Base-by-base conservation (phyloP, 2,329 filamentous ascomycete genomes). In the Epichloe bromicola region DNA sequence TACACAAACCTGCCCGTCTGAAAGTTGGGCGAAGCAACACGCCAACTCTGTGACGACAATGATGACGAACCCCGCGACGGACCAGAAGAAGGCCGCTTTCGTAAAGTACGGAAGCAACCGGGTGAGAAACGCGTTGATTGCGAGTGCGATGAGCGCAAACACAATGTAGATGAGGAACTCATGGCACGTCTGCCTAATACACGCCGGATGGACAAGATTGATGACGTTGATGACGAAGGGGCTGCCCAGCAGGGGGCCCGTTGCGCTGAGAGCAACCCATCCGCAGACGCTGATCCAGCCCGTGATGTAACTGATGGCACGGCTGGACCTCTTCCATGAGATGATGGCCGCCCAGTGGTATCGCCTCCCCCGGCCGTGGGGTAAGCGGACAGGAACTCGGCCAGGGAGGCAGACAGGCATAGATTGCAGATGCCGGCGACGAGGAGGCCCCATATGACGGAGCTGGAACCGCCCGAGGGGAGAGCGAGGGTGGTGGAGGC, bases 241-340 rank as follows among this genome's bases (percentile, higher is more conserved):
- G 57, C 79, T 83, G 12, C 80, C 82, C 5, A 88, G 72, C 20
- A 86, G 70, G 1, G 82, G 6, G 15, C 79, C 83, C 0, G 82
- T 85, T 7, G 84, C 83, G 4, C 79, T 81, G 49, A 88, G 66
- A 10, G 79, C 78, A 34, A 86, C 80, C 81, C 83, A 87, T 15
- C 82, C 83, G n/a, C 80, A 80, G 38, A 81, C 76, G 58, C 82
- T 84, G 63, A 82, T 85, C 83, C 83, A 88, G 30, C 84, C 84
- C 0, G 83, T 86, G 45, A 81, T 76, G 70, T 83, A 88, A 45
- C 80, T 83, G 11, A 86, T 73, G 33, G 79, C 69, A 0, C 80
- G 78, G 17, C 78, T 76, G 72, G 74, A 83, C 51, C 66, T 67
- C 53, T 74, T 72, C 71, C 80, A 82, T 34, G 76, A 74, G 55